Evolutionary conservation across 176 grass and related monocot genomes (phyloP), one percentile per base, ranked within the genome.

Genomic region (Urochloa ruziziensis): DNA sequence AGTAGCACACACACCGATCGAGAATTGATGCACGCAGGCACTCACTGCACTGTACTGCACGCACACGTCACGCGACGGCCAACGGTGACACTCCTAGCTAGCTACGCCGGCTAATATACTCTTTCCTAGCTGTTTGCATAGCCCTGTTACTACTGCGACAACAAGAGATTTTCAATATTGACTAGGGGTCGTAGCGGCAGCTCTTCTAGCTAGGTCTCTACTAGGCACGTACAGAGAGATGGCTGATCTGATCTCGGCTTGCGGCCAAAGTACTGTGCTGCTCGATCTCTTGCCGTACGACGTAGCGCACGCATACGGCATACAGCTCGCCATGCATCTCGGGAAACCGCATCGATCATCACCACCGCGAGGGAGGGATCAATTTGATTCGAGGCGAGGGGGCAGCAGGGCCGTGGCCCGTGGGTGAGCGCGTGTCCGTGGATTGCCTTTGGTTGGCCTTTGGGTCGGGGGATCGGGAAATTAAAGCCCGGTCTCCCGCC

Each of bases 401-500:
- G n/a, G n/a, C n/a, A n/a, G n/a, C n/a, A n/a, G n/a, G n/a, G n/a
- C n/a, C n/a, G n/a, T n/a, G n/a, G n/a, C n/a, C n/a, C n/a, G n/a
- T n/a, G n/a, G n/a, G n/a, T n/a, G n/a, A 53, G 18, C 49, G 49
- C 51, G 25, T 29, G 34, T 4, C 30, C 6, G 62, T 10, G 62
- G 34, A 59, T 59, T 9, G 49, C 43, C 33, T n/a, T n/a, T n/a
- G 29, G 61, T n/a, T 39, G 5, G 66, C 23, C 12, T 17, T 44
- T 70, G 29, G 15, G 44, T 34, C 5, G 15, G 29, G 32, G 19
- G 54, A 28, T n/a, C n/a, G n/a, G n/a, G n/a, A n/a, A n/a, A n/a
- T n/a, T n/a, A n/a, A 92, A 82, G 84, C 84, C 81, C 47, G 80
- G 80, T 79, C 78, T 83, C 75, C 57, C 81, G 85, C 77, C 67